Evolutionary conservation across 2,329 filamentous ascomycete species (phyloP).

Genomic region (Nemania sp.): DNA sequence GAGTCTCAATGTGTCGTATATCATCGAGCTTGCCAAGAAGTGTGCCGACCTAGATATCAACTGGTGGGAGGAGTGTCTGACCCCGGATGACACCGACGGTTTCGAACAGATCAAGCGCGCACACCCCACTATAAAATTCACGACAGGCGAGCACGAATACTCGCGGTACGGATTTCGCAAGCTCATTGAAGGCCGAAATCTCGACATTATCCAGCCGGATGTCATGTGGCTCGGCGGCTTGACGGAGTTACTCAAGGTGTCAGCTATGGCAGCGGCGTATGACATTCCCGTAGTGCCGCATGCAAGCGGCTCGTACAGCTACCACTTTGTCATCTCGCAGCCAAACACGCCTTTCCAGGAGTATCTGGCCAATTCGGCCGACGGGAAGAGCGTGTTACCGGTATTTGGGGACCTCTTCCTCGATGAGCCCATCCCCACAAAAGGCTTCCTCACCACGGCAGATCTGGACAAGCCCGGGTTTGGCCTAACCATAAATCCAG

Average conservation of each 20-base stretch:
- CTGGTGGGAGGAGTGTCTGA: constrained; percentile 96
- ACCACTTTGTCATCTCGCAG: constrained; percentile 94
- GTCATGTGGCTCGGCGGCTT: constrained; percentile 97
- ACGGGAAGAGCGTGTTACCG: constrained; percentile 85
- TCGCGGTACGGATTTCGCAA: constrained; percentile 94
- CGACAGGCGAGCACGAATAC: constrained; percentile 94
- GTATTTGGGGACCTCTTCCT: constrained; percentile 91
- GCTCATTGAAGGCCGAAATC: constrained; percentile 85
- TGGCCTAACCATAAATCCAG: constrained; percentile 82
- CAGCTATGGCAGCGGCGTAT: constrained; percentile 87
- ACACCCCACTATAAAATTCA: constrained; percentile 89
- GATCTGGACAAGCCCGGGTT: constrained; percentile 89
- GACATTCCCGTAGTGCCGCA: constrained; percentile 96
- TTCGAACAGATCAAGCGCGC: constrained; percentile 88
- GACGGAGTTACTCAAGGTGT: constrained; percentile 88
- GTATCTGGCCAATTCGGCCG: constrained; percentile 89
- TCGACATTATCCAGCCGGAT: constrained; percentile 93
- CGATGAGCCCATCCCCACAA: constrained; percentile 85
- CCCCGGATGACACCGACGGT: constrained; percentile 88
- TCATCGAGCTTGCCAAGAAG: constrained; percentile 84
- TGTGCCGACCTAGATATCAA: constrained; percentile 85
- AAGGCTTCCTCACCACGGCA: constrained; percentile 78
- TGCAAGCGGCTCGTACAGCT: constrained; percentile 90
- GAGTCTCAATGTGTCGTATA: constrained; percentile 90
- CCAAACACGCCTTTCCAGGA: constrained; percentile 94